Conservation (phyloP, 2,329 filamentous ascomycete genomes). For the Alternaria incomplexa region DNA sequence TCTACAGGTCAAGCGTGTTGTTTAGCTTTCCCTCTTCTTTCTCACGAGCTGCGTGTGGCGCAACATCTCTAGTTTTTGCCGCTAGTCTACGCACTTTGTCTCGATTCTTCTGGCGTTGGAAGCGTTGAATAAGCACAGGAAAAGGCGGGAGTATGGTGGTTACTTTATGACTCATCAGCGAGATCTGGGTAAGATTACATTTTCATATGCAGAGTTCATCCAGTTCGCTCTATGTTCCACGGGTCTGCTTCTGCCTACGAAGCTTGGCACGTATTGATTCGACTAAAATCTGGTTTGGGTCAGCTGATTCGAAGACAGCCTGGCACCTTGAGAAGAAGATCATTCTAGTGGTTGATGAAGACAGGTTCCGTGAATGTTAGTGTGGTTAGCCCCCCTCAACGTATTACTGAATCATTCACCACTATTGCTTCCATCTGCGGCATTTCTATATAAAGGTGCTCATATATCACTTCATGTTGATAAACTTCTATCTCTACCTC, state of each 20-base stretch:
- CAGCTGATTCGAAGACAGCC: not conserved
- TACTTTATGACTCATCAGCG: not conserved
- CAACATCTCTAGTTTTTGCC: not conserved
- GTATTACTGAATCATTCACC: not conserved
- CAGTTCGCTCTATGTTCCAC: not conserved
- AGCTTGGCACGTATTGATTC: not conserved
- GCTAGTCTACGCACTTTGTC: not conserved
- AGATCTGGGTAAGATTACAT: constrained; percentile 1
- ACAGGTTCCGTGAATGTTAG: not conserved
- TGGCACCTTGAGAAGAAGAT: not conserved
- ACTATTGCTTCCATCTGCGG: not conserved
- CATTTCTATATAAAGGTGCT: not conserved
- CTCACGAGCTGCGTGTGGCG: not conserved
- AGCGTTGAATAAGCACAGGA: constrained; percentile 11
- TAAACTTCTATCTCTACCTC: not conserved
- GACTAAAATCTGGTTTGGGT: not conserved
- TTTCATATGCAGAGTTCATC: constrained; percentile 4
- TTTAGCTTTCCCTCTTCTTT: constrained; percentile 17
- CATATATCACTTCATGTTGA: not conserved
- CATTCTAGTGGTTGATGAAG: not conserved
- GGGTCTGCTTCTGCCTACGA: constrained; percentile 1
- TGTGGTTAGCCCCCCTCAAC: not conserved
- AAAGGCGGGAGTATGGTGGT: constrained; percentile 16
- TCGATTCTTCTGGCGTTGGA: constrained; percentile 26
- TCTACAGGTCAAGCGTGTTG: constrained; percentile 42